These are phyloP conservation scores for Boletus pseudopeckii DNA, from an alignment of 768 basidiomycete species.

Conservation along the genomic window DNA sequence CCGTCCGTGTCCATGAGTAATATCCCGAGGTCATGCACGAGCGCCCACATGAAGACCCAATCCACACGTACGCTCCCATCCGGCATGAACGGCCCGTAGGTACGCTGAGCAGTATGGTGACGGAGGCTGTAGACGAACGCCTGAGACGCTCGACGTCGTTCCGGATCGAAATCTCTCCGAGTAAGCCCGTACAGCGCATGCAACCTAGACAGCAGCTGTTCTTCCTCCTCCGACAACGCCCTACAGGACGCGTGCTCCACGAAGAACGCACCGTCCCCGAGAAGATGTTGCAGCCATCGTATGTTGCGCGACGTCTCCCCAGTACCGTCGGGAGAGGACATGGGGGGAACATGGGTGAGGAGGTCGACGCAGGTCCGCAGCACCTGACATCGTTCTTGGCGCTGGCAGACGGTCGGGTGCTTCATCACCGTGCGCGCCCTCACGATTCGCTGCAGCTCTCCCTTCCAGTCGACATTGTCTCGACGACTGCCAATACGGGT, in stretches of 20 bases:
- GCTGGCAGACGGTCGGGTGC: conserved; percentile 33
- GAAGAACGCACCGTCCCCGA: conserved; percentile 41
- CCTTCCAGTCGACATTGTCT: conserved; percentile 47
- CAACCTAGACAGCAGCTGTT: conserved; percentile 46
- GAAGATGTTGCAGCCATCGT: conserved; percentile 44
- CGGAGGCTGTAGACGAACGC: conserved; percentile 62
- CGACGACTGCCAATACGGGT: conserved; percentile 31
- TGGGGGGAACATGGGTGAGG: conserved; percentile 40
- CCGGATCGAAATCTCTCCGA: conserved; percentile 34
- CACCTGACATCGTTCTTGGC: conserved; percentile 41
- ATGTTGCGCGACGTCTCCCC: conserved; percentile 47
- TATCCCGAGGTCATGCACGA: conserved; percentile 56
- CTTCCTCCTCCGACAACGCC: conserved; percentile 34
- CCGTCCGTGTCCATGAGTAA: conserved; percentile 43
- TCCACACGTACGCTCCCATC: conserved; percentile 46
- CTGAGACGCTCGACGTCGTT: conserved; percentile 40
- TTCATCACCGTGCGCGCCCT: conserved; percentile 49
- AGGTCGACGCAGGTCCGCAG: conserved; percentile 53
- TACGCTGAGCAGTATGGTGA: conserved; percentile 47
- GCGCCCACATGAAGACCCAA: conserved; percentile 56
- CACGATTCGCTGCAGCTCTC: conserved; percentile 51
- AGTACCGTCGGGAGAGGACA: conserved; percentile 23
- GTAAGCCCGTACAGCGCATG: conserved; percentile 61
- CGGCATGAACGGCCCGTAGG: conserved; percentile 54
- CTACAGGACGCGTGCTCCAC: conserved; percentile 36